Evolutionary conservation across 129 eudicot species (phyloP).

Genomic region (Mikania micrantha): DNA sequence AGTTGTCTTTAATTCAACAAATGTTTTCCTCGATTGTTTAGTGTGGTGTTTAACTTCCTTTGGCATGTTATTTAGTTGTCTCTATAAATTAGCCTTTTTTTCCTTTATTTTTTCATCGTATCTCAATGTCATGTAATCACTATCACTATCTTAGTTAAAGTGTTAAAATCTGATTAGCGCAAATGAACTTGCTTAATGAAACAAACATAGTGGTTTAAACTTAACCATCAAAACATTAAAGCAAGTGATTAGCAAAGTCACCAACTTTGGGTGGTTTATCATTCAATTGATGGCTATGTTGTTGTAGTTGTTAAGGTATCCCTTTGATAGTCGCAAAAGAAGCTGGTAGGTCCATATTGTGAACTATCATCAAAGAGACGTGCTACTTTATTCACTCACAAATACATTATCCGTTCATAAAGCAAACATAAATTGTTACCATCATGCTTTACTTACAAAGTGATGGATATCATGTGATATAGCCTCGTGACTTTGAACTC

Average conservation of each 20-base stretch:
- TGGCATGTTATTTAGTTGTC: no score
- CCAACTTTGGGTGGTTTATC: slow-evolving; percentile 25
- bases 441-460: neutral
- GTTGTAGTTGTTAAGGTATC: slow-evolving; percentile 16
- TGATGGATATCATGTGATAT: neutral
- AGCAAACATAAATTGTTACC: neutral
- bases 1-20: neutral
- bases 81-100: neutral
- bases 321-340: slow-evolving; percentile 4
- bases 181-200: slow-evolving; percentile 12
- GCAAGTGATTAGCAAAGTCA: slow-evolving; percentile 16
- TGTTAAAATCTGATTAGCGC: slow-evolving; percentile 14
- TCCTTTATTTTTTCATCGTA: neutral
- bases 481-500: neutral
- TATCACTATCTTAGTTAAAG: neutral
- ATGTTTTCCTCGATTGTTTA: neutral
- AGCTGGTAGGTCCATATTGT: slow-evolving; percentile 16
- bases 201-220: slow-evolving; percentile 14
- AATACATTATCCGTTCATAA: neutral
- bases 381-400: slow-evolving; percentile 18
- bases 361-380: slow-evolving; percentile 6
- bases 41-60: neutral
- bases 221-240: slow-evolving; percentile 2
- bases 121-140: neutral
- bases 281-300: slow-evolving; percentile 21